phyloP scores from a whole-genome alignment of 139 green algal genomes.

The Coccomyxa sp. region DNA sequence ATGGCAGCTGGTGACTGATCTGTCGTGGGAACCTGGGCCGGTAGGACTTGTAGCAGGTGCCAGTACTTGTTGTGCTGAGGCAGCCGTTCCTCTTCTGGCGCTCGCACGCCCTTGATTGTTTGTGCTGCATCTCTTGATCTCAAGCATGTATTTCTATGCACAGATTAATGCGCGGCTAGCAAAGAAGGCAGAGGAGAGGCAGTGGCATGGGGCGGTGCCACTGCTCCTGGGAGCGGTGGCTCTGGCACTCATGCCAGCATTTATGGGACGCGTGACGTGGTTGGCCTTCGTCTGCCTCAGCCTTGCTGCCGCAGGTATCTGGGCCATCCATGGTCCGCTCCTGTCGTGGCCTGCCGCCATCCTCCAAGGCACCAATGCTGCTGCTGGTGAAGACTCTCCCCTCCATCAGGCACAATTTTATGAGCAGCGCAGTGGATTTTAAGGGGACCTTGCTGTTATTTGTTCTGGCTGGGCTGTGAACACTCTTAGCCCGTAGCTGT shows the following conservation, averaged over 20 bases:
- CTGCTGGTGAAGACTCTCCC: background rate
- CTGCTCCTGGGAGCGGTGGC: slow-evolving; percentile 7
- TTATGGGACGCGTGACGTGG: background rate
- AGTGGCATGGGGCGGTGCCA: slow-evolving; percentile 16
- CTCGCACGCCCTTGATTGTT: too few relatives aligned
- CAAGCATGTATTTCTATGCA: too few relatives aligned
- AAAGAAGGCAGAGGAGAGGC: slow-evolving; percentile 9
- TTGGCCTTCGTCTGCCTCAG: slow-evolving; percentile 10
- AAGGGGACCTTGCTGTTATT: background rate
- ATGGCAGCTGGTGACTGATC: too few relatives aligned
- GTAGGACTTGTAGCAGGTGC: too few relatives aligned
- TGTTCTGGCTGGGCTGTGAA: background rate
- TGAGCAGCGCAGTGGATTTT: background rate
- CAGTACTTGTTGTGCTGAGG: too few relatives aligned
- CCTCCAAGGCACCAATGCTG: slow-evolving; percentile 4
- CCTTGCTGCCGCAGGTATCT: slow-evolving; percentile 10
- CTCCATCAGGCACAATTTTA: background rate
- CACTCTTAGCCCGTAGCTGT: too few relatives aligned
- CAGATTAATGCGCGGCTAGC: slow-evolving; percentile 9
- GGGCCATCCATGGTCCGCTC: slow-evolving; percentile 26
- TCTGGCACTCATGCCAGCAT: background rate
- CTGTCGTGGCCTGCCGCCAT: slow-evolving; percentile 25
- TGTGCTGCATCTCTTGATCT: too few relatives aligned
- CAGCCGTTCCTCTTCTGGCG: too few relatives aligned
- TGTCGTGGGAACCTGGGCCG: too few relatives aligned